Evolutionary conservation across 495 filamentous ascomycete species (phyloP), one percentile per base, ranked within the genome.

Genomic region (Collariella sp.): DNA sequence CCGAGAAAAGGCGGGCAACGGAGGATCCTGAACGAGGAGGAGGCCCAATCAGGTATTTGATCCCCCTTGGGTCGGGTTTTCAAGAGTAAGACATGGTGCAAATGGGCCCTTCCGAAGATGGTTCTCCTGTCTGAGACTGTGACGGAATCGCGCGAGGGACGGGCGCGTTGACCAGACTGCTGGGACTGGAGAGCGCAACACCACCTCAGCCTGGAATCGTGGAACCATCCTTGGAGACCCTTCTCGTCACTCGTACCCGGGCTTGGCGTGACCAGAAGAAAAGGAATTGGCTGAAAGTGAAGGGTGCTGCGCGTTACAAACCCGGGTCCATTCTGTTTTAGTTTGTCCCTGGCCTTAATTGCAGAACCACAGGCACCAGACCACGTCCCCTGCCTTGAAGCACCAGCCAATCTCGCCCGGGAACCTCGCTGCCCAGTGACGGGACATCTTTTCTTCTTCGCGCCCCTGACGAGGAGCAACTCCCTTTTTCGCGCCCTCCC

Each of bases 331-430:
- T 52, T 42, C 10, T 39, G 59, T 55, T 53, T 55, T 62, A 53
- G 59, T 46, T 42, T 48, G 36, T 47, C 48, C 60, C 56, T 49
- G 46, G 50, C 46, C 46, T 50, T 53, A 57, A 49, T 52, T 49
- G 52, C 51, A 51, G 35, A 44, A 35, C 46, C 49, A 50, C 35
- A 18, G 50, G 56, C 39, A 39, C 50, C 38, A 46, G 50, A 54
- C 57, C 52, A 50, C 20, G 33, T 46, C 40, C 56, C 52, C 33
- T 20, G 56, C n/a, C 50, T 50, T 52, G 29, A 26, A 48, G 24
- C 56, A 49, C 19, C 59, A 59, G 52, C 60, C 60, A 62, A 62
- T 62, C 60, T 62, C 60, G 39, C 26, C 26, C 9, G 26, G 26
- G 26, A 4, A 31, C 19, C 44, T 54, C 42, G 23, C 39, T 50